Evolutionary conservation across 352 stramenopile genomes (phyloP).

Genomic region (Phytopythium oedochilum): DNA sequence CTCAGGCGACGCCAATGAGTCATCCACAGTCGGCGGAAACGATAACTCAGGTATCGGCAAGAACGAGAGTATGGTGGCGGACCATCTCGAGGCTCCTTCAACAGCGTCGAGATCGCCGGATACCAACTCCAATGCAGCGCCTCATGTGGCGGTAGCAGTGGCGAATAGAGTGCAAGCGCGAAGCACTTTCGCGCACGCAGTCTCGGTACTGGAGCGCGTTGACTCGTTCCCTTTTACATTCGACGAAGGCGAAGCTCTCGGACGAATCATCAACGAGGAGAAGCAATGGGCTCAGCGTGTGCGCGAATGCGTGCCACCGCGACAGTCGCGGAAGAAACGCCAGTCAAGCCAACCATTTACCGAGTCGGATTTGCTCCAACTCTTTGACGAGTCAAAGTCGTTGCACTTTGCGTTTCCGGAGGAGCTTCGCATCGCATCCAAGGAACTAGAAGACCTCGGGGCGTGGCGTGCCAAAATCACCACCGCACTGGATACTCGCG

Average conservation of each 20-base stretch:
- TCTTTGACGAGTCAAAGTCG: conserved; percentile 50
- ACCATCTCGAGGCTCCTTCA: neutral
- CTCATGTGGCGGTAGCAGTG: neutral
- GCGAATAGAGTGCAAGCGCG: conserved; percentile 11
- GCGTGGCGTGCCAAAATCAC: conserved; percentile 62
- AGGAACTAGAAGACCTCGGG: conserved; percentile 65
- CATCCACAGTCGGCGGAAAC: neutral
- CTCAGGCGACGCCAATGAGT: conserved; percentile 12
- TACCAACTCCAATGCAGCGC: conserved; percentile 6
- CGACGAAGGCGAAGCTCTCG: conserved; percentile 57
- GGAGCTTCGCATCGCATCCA: conserved; percentile 65
- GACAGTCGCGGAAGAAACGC: conserved; percentile 78
- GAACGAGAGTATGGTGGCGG: neutral
- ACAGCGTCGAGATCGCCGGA: neutral
- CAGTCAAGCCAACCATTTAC: conserved; percentile 59
- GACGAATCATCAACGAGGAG: conserved; percentile 48
- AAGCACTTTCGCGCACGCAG: conserved; percentile 43
- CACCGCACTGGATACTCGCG: conserved; percentile 35
- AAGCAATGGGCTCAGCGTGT: conserved; percentile 68
- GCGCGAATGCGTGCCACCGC: conserved; percentile 62
- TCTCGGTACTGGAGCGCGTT: conserved; percentile 55
- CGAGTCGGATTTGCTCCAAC: conserved; percentile 40
- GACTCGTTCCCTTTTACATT: conserved; percentile 69
- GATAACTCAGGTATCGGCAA: neutral
- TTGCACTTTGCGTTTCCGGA: conserved; percentile 75